These are phyloP conservation scores for Citrus mangshanensis DNA, from an alignment of 345 rosid genomes.

Conservation along the genomic window DNA sequence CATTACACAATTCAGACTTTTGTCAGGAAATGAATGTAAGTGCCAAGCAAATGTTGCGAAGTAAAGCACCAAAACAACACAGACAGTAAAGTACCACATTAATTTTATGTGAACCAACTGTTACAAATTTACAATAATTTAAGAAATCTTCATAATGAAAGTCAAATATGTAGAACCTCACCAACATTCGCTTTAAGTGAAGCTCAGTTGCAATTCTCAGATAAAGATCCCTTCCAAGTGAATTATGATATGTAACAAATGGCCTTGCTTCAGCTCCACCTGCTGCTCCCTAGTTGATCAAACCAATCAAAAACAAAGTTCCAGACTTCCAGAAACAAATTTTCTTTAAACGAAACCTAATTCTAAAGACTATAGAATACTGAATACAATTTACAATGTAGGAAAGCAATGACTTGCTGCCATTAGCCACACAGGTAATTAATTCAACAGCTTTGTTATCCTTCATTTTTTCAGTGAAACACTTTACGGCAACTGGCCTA, in stretches of 20 bases:
- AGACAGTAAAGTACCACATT: not conserved
- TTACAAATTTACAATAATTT: not conserved
- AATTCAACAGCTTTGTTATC: not conserved
- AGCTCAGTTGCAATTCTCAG: slow-evolving; percentile 97
- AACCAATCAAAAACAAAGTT: slow-evolving; percentile 38
- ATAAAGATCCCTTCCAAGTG: slow-evolving; percentile 88
- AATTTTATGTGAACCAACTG: not conserved
- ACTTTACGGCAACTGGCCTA: not conserved
- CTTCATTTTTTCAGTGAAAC: not conserved
- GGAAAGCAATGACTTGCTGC: not conserved
- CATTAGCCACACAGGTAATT: not conserved
- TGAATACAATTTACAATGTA: not conserved
- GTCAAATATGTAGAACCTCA: slow-evolving; percentile 27
- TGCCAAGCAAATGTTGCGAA: slow-evolving; percentile 12
- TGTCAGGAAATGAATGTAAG: slow-evolving; percentile 5
- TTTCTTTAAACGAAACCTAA: not conserved
- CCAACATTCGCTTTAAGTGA: slow-evolving; percentile 96
- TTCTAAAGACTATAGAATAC: not conserved
- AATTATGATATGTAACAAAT: slow-evolving; percentile 87
- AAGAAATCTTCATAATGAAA: not conserved
- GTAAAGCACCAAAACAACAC: not conserved
- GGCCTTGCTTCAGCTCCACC: slow-evolving; percentile 99
- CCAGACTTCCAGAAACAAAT: slow-evolving; percentile 14
- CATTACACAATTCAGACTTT: slow-evolving; percentile 18
- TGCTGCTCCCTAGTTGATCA: slow-evolving; percentile 85